phyloP scores from a whole-genome alignment of 108 stramenopile species.

The Skeletonema marinoi region DNA sequence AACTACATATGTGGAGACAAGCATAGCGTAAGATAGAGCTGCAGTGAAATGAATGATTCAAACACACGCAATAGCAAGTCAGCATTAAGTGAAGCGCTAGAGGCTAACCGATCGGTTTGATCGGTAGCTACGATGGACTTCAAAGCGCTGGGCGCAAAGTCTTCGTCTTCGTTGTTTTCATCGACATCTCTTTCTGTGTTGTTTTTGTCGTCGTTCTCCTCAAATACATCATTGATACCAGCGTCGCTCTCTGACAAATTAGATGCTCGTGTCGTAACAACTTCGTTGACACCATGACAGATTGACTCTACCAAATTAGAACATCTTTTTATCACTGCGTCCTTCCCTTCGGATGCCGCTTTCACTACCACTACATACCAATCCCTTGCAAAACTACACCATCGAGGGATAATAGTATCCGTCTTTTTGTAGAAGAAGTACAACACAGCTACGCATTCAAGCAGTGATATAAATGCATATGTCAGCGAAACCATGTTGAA shows the following conservation, averaged over 20 bases:
- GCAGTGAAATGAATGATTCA: background rate
- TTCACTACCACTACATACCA: background rate
- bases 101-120: background rate
- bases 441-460: slow-evolving; percentile 9
- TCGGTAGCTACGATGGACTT: too few relatives aligned
- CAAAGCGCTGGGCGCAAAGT: too few relatives aligned
- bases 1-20: slow-evolving; percentile 9
- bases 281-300: background rate
- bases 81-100: background rate
- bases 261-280: background rate
- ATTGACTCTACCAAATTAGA: background rate
- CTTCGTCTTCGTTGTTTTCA: too few relatives aligned
- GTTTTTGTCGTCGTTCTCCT: background rate
- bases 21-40: background rate
- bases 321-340: background rate
- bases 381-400: background rate
- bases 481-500: slow-evolving; percentile 19
- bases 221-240: background rate
- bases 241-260: background rate
- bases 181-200: background rate
- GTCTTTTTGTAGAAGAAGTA: background rate
- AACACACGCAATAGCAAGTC: background rate
- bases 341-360: background rate
- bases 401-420: background rate
- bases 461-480: slow-evolving; percentile 34